phyloP scores from a whole-genome alignment of 2,329 filamentous ascomycete species.

The Falciphora oryzae region DNA sequence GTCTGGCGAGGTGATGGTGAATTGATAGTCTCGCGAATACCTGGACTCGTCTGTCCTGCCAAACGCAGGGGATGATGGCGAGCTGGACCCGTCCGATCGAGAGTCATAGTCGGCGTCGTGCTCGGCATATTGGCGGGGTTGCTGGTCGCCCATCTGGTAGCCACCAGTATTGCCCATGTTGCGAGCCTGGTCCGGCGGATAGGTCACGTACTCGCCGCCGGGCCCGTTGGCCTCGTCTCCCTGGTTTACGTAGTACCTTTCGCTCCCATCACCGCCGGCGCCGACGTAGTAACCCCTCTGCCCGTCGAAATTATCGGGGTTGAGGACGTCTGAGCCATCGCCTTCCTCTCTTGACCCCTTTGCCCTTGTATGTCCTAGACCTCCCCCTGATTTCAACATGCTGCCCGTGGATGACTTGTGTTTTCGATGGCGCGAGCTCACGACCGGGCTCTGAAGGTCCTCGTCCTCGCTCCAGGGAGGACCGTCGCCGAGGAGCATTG shows the following conservation, averaged over 20 bases:
- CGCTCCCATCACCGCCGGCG: slow-evolving; percentile 63
- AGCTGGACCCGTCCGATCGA: slow-evolving; percentile 54
- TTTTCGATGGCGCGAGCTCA: slow-evolving; percentile 78
- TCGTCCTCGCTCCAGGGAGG: slow-evolving; percentile 95
- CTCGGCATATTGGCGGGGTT: slow-evolving; percentile 38
- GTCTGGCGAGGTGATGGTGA: slow-evolving; percentile 90
- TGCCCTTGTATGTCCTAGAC: slow-evolving; percentile 38
- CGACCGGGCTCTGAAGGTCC: slow-evolving; percentile 86
- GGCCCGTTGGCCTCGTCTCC: slow-evolving; percentile 66
- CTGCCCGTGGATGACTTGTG: slow-evolving; percentile 64
- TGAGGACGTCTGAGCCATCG: slow-evolving; percentile 34
- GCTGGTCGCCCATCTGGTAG: slow-evolving; percentile 40
- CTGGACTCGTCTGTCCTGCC: slow-evolving; percentile 64
- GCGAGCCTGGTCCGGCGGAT: slow-evolving; percentile 59
- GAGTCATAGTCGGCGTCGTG: slow-evolving; percentile 45
- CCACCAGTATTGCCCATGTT: slow-evolving; percentile 41
- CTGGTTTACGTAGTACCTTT: slow-evolving; percentile 69
- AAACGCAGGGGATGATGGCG: slow-evolving; percentile 52
- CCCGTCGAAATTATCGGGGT: slow-evolving; percentile 45
- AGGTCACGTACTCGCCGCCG: slow-evolving; percentile 75
- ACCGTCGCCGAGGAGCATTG: slow-evolving; percentile 79
- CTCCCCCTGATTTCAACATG: neutral
- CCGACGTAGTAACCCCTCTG: slow-evolving; percentile 64
- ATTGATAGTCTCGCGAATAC: slow-evolving; percentile 88
- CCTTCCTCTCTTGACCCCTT: slow-evolving; percentile 38